Conservation (phyloP, 345 rosid genomes). For the Microthlaspi erraticum region DNA sequence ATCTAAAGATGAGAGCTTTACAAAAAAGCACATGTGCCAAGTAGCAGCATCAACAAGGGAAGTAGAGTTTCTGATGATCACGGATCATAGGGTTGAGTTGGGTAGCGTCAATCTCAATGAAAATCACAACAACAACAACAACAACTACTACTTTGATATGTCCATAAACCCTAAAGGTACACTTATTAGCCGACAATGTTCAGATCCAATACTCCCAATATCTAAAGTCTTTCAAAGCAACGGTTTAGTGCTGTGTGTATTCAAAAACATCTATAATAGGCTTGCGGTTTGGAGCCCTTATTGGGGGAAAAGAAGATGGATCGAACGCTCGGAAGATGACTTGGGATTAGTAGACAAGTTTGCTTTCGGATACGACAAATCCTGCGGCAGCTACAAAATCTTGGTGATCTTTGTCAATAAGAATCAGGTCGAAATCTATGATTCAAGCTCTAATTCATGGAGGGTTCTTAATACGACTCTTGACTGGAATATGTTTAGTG, state of each 20-base stretch:
- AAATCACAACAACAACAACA: neutral
- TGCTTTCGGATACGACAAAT: conserved; percentile 24
- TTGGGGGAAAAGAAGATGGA: conserved; percentile 19
- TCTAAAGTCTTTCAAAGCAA: neutral
- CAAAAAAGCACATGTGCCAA: too few species aligned
- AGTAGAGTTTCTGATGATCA: neutral
- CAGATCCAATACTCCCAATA: too few species aligned
- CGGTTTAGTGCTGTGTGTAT: conserved; percentile 3
- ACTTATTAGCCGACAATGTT: too few species aligned
- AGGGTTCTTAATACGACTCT: too few species aligned
- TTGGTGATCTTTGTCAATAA: neutral
- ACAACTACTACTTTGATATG: neutral
- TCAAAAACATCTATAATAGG: neutral
- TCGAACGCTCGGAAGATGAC: neutral
- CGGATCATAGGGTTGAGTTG: neutral
- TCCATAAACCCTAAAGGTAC: neutral
- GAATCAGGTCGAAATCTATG: neutral
- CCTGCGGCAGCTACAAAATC: conserved; percentile 2
- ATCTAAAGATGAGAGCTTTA: too few species aligned
- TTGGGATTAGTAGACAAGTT: neutral
- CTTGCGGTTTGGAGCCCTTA: conserved; percentile 22
- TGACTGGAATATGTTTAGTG: neutral
- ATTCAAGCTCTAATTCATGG: neutral
- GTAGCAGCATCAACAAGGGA: too few species aligned
- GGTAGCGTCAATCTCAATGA: neutral